Evolutionary conservation across 352 stramenopile species (phyloP).

Genomic region (Phytophthora kernoviae): DNA sequence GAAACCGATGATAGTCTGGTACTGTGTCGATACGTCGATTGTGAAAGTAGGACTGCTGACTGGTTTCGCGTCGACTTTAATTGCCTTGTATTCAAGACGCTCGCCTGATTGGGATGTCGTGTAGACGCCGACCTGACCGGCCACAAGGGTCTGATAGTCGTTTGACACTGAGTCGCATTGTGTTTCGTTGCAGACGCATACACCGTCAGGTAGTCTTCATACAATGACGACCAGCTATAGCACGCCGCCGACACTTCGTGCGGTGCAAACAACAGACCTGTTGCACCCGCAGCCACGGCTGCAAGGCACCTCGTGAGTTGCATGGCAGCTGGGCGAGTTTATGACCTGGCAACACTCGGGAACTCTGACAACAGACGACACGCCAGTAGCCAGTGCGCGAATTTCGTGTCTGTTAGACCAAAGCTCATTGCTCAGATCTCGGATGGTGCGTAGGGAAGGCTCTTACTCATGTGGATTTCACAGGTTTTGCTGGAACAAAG

Average conservation of each 20-base stretch:
- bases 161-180: constrained; percentile 29
- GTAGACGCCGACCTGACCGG: constrained; percentile 40
- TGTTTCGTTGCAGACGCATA: constrained; percentile 48
- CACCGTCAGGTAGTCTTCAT: constrained; percentile 36
- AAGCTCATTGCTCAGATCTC: neutral
- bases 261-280: neutral
- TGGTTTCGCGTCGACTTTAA: constrained; percentile 12
- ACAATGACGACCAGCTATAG: constrained; percentile 30
- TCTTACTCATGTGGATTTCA: too few species aligned
- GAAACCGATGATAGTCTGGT: constrained; percentile 70
- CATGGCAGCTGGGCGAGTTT: neutral
- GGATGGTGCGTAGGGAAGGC: neutral
- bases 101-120: constrained; percentile 41
- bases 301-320: constrained; percentile 6
- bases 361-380: neutral
- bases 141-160: constrained; percentile 19
- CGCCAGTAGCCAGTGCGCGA: neutral
- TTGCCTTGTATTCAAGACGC: constrained; percentile 35
- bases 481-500: too few species aligned
- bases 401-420: too few species aligned
- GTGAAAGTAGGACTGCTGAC: constrained; percentile 19
- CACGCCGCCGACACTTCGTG: neutral
- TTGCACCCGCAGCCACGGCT: neutral
- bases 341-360: neutral
- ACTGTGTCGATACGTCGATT: constrained; percentile 26